Base-by-base conservation (phyloP, 2,329 filamentous ascomycete species). In the Xylariaceae sp. region DNA sequence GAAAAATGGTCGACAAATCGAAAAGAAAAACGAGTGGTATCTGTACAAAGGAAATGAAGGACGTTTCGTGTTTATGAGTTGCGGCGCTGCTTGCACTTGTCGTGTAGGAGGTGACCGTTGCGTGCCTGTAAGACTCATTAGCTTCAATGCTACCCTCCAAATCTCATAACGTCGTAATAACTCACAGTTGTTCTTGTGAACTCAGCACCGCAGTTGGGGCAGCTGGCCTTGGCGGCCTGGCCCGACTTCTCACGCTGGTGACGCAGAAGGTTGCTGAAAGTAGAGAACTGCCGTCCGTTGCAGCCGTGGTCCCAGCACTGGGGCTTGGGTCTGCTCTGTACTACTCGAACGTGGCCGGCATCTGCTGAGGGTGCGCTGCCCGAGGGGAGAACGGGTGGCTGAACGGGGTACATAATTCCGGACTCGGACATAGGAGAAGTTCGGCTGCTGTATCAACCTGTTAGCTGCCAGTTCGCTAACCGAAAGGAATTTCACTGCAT, bases 301-400 rank as follows among this genome's bases (percentile, higher is more conserved):
- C 93, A 97, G 9, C 92, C 93, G 71, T 97, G 93, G 62, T 97
- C 93, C 90, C 90, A 97, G 75, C 93, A 97, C 72, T 96, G 91
- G 51, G 92, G 92, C 76, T 96, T 96, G n/a, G 91, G 91, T 65
- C 89, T 83, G 67, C 85, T 87, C 72, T 89, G 88, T 15, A 92
- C 81, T 13, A 92, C 84, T 60, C 89, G 82, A 45, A 90, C 85
- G 65, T 85, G 77, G 49, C 77, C 72, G 44, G 74, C 72, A 63
- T 78, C 75, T 63, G 76, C 73, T 64, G 66, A 63, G 47, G 69
- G 58, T 60, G 70, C 62, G 51, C 61, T 70, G 47, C 73, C 73
- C 18, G 73, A 69, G n/a, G 74, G 65, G 53, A 78, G 69, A 53
- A 69, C 71, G 61, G 58, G 72, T 56, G 65, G 62, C 53, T 67